These are phyloP conservation scores for Dothideomycetidae sp. DNA, from an alignment of 2,329 filamentous ascomycete species.

Conservation along the genomic window DNA sequence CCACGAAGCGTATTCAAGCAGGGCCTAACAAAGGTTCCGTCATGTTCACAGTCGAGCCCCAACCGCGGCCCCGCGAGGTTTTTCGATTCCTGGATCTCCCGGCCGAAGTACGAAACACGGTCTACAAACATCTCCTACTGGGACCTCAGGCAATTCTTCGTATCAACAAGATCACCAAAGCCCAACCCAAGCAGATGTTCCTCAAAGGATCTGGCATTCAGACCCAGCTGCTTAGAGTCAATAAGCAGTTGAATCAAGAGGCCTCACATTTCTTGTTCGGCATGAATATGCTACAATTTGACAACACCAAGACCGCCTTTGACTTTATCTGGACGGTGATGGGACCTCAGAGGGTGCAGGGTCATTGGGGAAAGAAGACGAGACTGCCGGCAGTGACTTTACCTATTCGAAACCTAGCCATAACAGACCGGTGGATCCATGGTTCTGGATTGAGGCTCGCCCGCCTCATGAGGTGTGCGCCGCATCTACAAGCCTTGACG, in stretches of 20 bases:
- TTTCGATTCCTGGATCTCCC: background rate
- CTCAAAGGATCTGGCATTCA: background rate
- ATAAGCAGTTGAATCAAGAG: background rate
- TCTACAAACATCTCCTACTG: background rate
- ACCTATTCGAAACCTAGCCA: too few relatives aligned
- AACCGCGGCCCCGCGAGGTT: background rate
- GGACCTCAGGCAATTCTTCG: background rate
- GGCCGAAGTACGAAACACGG: background rate
- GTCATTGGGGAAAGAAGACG: too few relatives aligned
- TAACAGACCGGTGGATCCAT: too few relatives aligned
- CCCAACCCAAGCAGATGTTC: background rate
- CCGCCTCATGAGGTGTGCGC: too few relatives aligned
- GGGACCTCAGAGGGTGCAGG: too few relatives aligned
- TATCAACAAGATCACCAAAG: background rate
- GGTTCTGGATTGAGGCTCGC: too few relatives aligned
- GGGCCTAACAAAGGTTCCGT: too few relatives aligned
- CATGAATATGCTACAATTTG: background rate
- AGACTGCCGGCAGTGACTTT: too few relatives aligned
- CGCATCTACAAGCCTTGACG: too few relatives aligned
- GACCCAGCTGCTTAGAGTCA: background rate
- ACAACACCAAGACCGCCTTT: background rate
- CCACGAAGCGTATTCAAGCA: too few relatives aligned
- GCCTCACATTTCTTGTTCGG: background rate
- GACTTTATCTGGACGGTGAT: too few relatives aligned
- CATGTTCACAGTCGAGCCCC: background rate